These are phyloP conservation scores for Mucuna pruriens DNA, from an alignment of 306 rosid genomes.

Conservation along the genomic window DNA sequence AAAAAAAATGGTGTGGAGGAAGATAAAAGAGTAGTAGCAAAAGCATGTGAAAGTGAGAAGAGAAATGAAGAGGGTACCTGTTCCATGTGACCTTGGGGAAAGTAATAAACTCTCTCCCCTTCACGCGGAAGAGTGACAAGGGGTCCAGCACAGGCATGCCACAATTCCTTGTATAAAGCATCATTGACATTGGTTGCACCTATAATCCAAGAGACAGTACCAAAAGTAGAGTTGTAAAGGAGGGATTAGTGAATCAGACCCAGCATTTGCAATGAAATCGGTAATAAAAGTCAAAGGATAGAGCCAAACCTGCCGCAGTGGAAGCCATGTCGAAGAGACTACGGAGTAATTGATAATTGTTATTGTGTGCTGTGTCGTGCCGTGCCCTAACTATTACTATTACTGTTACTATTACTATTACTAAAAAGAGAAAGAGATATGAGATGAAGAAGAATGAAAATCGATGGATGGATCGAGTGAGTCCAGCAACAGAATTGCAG, in stretches of 20 bases:
- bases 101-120: conserved; percentile 93
- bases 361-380: neutral
- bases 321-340: conserved; percentile 13
- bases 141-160: conserved; percentile 99
- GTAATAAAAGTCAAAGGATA: conserved; percentile 6
- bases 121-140: conserved; percentile 93
- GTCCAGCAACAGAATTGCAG: neutral
- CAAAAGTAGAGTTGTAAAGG: neutral
- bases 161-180: conserved; percentile 91
- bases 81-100: conserved; percentile 99
- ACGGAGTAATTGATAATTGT: no score
- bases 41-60: neutral
- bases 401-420: no score
- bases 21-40: neutral
- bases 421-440: neutral
- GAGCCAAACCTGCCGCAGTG: conserved; percentile 59
- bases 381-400: conserved; percentile 26
- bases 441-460: neutral
- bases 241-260: neutral
- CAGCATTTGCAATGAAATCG: neutral
- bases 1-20: neutral
- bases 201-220: conserved; percentile 25
- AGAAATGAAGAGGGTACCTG: conserved; percentile 61
- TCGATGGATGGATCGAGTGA: conserved; percentile 11
- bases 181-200: conserved; percentile 64